Evolutionary conservation across 306 rosid species (phyloP).

Genomic region (Ochetophila trinervis): DNA sequence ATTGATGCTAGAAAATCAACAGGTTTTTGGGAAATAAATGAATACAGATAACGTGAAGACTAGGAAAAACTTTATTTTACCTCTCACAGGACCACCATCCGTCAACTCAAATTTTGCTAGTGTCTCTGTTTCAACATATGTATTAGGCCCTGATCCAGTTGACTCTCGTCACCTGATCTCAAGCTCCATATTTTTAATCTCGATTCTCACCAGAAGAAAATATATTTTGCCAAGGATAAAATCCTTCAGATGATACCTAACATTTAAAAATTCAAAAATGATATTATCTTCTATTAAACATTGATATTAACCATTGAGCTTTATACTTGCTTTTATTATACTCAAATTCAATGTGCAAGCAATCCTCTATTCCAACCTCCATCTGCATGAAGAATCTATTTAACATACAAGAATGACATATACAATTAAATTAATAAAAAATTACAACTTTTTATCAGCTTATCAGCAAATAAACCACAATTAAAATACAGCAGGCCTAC

Average conservation of each 20-base stretch:
- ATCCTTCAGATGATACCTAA: constrained; percentile 73
- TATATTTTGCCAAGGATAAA: constrained; percentile 77
- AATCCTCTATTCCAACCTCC: constrained; percentile 81
- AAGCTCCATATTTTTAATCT: constrained; percentile 80
- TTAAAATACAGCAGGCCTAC: not conserved
- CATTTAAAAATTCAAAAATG: constrained; percentile 14
- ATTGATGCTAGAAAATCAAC: not conserved
- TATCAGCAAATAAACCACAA: not conserved
- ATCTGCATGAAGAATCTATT: constrained; percentile 33
- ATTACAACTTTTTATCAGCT: not conserved
- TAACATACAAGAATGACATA: not conserved
- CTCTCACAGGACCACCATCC: constrained; percentile 91
- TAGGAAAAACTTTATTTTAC: constrained; percentile 33
- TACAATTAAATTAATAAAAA: no score
- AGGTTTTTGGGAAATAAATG: not conserved
- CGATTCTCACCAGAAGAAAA: constrained; percentile 78
- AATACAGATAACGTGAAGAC: not conserved
- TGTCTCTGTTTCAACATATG: constrained; percentile 84
- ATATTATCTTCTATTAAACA: no score
- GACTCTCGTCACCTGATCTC: constrained; percentile 82
- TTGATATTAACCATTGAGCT: not conserved
- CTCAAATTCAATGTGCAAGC: constrained; percentile 64
- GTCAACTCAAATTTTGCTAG: constrained; percentile 75
- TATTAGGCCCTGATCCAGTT: constrained; percentile 74
- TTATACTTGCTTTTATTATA: constrained; percentile 20